phyloP scores from a whole-genome alignment of 2,329 filamentous ascomycete species.

The Chaetoscypha palmicola region DNA sequence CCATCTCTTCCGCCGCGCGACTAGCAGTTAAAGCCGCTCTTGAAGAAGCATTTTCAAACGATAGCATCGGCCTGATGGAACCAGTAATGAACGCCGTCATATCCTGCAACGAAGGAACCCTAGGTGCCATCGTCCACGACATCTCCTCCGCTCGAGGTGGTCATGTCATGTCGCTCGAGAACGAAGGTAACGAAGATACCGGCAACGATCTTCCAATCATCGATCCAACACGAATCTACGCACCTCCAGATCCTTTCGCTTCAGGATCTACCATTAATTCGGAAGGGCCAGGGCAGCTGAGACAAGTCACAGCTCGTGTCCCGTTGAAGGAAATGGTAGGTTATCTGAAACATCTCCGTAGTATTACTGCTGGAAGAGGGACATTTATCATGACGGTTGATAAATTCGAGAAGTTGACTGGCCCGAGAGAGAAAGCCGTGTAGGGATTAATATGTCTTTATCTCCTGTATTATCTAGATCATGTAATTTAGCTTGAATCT shows the following conservation, averaged over 20 bases:
- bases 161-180: slow-evolving; percentile 63
- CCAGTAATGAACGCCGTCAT: slow-evolving; percentile 91
- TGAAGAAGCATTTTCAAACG: slow-evolving; percentile 48
- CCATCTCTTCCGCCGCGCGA: slow-evolving; percentile 58
- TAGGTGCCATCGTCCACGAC: slow-evolving; percentile 78
- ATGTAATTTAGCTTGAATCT: no score
- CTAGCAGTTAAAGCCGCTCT: slow-evolving; percentile 65
- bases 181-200: slow-evolving; percentile 21
- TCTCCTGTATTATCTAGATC: no score
- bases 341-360: slow-evolving; percentile 81
- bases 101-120: slow-evolving; percentile 71
- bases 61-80: slow-evolving; percentile 67
- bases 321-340: slow-evolving; percentile 96
- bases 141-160: slow-evolving; percentile 67
- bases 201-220: slow-evolving; percentile 40
- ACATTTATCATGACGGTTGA: slow-evolving; percentile 71
- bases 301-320: slow-evolving; percentile 74
- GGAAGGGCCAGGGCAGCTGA: slow-evolving; percentile 42
- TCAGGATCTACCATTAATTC: slow-evolving; percentile 38
- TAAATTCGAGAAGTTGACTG: slow-evolving; percentile 60
- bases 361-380: slow-evolving; percentile 77
- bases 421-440: slow-evolving; percentile 41
- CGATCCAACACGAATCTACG: slow-evolving; percentile 71
- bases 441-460: no score
- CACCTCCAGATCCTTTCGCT: slow-evolving; percentile 78